Base-by-base conservation (phyloP, 2,329 filamentous ascomycete species). In the Ophiocordyceps camponoti-floridani region DNA sequence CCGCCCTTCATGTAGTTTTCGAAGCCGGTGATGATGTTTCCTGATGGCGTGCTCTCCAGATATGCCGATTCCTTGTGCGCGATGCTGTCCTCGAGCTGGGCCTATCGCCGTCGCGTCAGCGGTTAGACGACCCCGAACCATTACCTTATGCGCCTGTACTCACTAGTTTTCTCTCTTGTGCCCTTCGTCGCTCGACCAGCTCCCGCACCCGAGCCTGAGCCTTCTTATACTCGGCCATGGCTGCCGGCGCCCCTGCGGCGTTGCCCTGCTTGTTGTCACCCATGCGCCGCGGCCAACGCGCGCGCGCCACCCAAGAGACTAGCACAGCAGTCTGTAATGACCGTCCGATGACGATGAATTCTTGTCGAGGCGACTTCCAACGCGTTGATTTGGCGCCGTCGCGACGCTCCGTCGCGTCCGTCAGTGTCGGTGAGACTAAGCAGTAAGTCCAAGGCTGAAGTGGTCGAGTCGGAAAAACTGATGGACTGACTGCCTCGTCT, bases 21-120 rank as follows among this genome's bases (percentile, higher is more conserved):
- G 62, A 98, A 98, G 19, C 91, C 91, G 43, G 84, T 87, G 60
- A 98, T 89, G 58, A 98, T 96, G 66, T 98, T 98, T 41, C 91
- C 91, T 53, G 72, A 77, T 13, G 79, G 81, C 4, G 87, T 93
- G 55, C 86, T 86, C 61, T 96, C 89, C 44, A 98, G 77, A 61
- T 98, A 98, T 16, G 80, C 73, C 47, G 80, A 77, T 62, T 98
- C 91, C 56, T 85, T 82, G 50, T 82, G 78, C 58, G 75, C 79
- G 54, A 98, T 96, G 51, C 75, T 73, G 43, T 94, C 84, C 67
- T 98, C 91, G 47, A 67, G 53, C 41, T 62, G 56, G 7, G 54
- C 57, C 63, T 66, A 23, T 44, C 38, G 27, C 27, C 10, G 26
- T 26, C 40, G 12, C 26, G 19, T 44, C 27, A 43, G 42, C 23